Conservation (phyloP, 2,329 filamentous ascomycete species). For the Venturia effusa region DNA sequence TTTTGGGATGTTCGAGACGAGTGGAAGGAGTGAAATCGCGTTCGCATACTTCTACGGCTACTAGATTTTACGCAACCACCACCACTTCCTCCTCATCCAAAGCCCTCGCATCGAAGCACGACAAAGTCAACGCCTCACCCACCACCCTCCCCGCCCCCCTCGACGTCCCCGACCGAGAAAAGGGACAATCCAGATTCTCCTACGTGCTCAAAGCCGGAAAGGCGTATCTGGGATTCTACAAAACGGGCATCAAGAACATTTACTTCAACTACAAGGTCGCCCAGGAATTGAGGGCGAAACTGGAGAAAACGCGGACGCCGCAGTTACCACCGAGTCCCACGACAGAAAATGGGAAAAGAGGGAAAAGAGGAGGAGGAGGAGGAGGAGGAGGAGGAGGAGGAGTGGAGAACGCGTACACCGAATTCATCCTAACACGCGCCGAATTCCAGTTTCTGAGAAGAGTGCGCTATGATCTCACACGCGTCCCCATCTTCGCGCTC, state of each 20-base stretch:
- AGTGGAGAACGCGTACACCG: background rate
- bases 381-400: background rate
- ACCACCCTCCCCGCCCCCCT: conserved; percentile 8
- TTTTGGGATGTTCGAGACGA: too few relatives aligned
- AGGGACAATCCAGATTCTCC: background rate
- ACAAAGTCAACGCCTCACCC: conserved; percentile 9
- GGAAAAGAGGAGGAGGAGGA: background rate
- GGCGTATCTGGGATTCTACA: conserved; percentile 12
- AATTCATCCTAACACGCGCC: conserved; percentile 39
- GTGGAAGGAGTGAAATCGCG: too few relatives aligned
- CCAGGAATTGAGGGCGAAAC: background rate
- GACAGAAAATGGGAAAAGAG: background rate
- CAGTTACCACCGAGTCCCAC: background rate
- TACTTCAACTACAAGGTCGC: conserved; percentile 8
- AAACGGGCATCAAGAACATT: conserved; percentile 11
- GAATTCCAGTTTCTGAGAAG: conserved; percentile 62
- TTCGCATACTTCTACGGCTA: too few relatives aligned
- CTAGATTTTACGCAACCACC: too few relatives aligned
- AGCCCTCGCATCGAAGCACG: background rate
- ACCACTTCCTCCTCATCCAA: background rate
- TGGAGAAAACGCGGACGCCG: background rate
- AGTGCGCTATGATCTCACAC: conserved; percentile 59
- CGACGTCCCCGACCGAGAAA: background rate
- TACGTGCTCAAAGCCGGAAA: conserved; percentile 4
- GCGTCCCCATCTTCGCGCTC: conserved; percentile 67